phyloP scores from a whole-genome alignment of 768 basidiomycete genomes.

The Boletus coccyginus region DNA sequence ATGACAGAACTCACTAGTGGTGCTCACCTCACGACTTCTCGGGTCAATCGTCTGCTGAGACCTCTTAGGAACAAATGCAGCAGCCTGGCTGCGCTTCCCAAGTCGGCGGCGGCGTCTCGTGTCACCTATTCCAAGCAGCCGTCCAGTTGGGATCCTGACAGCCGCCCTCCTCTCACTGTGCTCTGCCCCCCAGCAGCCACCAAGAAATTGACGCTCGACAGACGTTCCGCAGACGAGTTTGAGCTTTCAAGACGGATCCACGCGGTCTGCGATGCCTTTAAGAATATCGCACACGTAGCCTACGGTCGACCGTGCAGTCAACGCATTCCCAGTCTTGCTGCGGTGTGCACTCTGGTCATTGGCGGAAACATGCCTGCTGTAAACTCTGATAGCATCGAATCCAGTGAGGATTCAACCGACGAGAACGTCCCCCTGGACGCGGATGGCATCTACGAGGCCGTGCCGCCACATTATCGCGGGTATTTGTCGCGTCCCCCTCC shows the following conservation, averaged over 20 bases:
- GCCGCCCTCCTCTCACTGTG: constrained; percentile 34
- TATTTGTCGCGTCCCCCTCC: constrained; percentile 20
- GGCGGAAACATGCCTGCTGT: constrained; percentile 43
- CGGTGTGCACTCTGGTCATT: constrained; percentile 45
- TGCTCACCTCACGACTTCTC: constrained; percentile 36
- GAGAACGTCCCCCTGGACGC: constrained; percentile 26
- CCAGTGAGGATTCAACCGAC: constrained; percentile 24
- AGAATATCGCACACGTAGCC: constrained; percentile 45
- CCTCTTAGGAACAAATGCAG: constrained; percentile 48
- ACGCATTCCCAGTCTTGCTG: constrained; percentile 39
- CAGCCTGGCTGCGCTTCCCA: constrained; percentile 30
- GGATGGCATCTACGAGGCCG: constrained; percentile 47
- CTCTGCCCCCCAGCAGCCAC: constrained; percentile 37
- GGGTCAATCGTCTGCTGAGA: constrained; percentile 44
- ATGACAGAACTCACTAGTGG: constrained; percentile 19
- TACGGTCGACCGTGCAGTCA: constrained; percentile 15
- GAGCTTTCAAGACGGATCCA: constrained; percentile 49
- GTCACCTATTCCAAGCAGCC: constrained; percentile 16
- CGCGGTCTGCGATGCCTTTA: constrained; percentile 55
- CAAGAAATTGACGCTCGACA: constrained; percentile 35
- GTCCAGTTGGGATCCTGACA: constrained; percentile 18
- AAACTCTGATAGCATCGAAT: constrained; percentile 12
- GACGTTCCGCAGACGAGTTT: constrained; percentile 32
- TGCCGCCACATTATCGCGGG: constrained; percentile 54
- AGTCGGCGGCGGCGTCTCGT: constrained; percentile 16